These are phyloP conservation scores for Monilinia fructicola DNA, from an alignment of 2,329 filamentous ascomycete species.

Conservation along the genomic window DNA sequence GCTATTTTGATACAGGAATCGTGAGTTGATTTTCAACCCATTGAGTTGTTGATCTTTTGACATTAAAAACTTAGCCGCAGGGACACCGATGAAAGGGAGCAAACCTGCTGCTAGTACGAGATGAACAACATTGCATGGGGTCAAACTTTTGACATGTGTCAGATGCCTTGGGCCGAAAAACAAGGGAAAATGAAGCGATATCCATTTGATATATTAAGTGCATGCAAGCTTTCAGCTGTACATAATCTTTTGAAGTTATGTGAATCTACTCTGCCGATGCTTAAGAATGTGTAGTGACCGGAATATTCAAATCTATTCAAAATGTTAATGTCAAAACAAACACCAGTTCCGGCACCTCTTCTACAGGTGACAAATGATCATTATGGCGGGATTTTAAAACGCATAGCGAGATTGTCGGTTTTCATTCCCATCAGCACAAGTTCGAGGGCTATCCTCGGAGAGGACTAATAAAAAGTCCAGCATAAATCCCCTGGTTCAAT, in stretches of 20 bases:
- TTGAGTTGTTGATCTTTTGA: not conserved
- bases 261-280: not conserved
- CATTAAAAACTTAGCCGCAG: not conserved
- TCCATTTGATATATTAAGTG: slow-evolving; percentile 8
- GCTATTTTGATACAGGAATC: not conserved
- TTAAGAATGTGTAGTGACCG: not conserved
- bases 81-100: slow-evolving; percentile 19
- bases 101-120: slow-evolving; percentile 23
- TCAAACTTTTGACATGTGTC: not conserved
- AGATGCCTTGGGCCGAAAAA: not conserved
- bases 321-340: not conserved
- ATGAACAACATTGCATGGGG: not conserved
- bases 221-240: not conserved
- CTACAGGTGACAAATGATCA: not conserved
- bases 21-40: slow-evolving; percentile 11
- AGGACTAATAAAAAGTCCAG: not conserved
- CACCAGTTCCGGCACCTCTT: not conserved
- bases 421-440: not conserved
- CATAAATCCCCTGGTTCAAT: slow-evolving; percentile 1
- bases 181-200: not conserved
- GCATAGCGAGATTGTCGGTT: not conserved
- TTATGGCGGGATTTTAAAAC: not conserved
- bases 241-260: not conserved
- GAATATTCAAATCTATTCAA: not conserved
- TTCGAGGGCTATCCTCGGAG: not conserved